Evolutionary conservation across 2,329 filamentous ascomycete species (phyloP).

Genomic region (Sporothrix curviconia): DNA sequence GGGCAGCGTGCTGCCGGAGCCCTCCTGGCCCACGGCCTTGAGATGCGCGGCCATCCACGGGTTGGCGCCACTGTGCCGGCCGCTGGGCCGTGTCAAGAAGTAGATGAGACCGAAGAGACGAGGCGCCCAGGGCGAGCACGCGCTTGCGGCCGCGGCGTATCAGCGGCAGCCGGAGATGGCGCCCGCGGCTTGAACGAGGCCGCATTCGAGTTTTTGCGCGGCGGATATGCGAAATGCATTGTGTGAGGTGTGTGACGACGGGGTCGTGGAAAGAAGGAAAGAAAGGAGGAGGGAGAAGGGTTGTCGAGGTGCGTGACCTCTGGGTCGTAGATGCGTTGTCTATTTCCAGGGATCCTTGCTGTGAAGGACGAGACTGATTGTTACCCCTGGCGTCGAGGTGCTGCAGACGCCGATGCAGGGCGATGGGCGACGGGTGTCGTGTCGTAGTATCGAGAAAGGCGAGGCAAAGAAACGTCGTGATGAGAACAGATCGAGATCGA

Average conservation of each 20-base stretch:
- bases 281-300: not conserved
- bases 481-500: not conserved
- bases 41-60: conserved; percentile 17
- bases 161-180: conserved; percentile 40
- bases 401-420: too few species aligned
- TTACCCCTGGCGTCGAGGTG: too few species aligned
- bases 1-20: conserved; percentile 8
- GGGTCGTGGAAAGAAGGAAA: not conserved
- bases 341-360: too few species aligned
- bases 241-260: conserved; percentile 21
- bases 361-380: too few species aligned
- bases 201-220: conserved; percentile 74
- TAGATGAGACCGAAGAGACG: conserved; percentile 57
- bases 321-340: not conserved
- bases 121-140: conserved; percentile 46
- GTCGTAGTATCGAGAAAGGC: not conserved
- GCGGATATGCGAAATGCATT: conserved; percentile 88
- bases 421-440: not conserved
- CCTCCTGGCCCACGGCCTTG: conserved; percentile 9
- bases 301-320: not conserved
- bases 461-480: not conserved
- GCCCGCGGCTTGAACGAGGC: conserved; percentile 61
- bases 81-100: conserved; percentile 40
- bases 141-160: conserved; percentile 59
- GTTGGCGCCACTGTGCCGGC: conserved; percentile 11